These are phyloP conservation scores for Hypoxylon sp. DNA, from an alignment of 2,329 filamentous ascomycete species.

Conservation along the genomic window DNA sequence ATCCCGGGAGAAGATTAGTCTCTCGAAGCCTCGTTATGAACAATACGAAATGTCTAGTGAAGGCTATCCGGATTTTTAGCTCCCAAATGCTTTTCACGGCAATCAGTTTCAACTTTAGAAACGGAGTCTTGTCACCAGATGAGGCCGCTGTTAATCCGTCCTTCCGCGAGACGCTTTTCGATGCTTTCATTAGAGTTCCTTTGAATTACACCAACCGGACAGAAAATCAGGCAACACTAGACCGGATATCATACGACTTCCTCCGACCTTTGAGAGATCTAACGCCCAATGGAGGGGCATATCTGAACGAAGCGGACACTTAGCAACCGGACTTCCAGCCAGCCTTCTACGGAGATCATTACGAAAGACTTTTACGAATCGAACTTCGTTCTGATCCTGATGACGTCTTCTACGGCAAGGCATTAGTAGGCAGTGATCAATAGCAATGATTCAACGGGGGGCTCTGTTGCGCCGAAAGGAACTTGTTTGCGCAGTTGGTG, in stretches of 20 bases:
- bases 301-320: constrained; percentile 60
- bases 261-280: constrained; percentile 12
- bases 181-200: constrained; percentile 7
- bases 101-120: constrained; percentile 25
- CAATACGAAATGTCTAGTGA: constrained; percentile 17
- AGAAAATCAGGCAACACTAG: constrained; percentile 19
- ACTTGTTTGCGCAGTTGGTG: not conserved
- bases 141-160: constrained; percentile 32
- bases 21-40: constrained; percentile 27
- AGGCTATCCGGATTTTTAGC: constrained; percentile 27
- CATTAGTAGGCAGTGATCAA: constrained; percentile 59
- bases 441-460: constrained; percentile 54
- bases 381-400: constrained; percentile 61
- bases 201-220: constrained; percentile 32
- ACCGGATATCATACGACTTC: constrained; percentile 26
- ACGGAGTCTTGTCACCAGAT: constrained; percentile 7
- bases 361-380: constrained; percentile 52
- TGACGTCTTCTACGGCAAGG: constrained; percentile 58
- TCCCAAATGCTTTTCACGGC: constrained; percentile 20
- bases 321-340: constrained; percentile 53
- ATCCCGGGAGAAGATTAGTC: constrained; percentile 33
- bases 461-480: not conserved
- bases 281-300: constrained; percentile 45
- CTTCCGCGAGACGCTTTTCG: constrained; percentile 34
- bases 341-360: constrained; percentile 56